These are phyloP conservation scores for Thymus mandschuricus DNA, from an alignment of 257 asterid species.

Conservation along the genomic window DNA sequence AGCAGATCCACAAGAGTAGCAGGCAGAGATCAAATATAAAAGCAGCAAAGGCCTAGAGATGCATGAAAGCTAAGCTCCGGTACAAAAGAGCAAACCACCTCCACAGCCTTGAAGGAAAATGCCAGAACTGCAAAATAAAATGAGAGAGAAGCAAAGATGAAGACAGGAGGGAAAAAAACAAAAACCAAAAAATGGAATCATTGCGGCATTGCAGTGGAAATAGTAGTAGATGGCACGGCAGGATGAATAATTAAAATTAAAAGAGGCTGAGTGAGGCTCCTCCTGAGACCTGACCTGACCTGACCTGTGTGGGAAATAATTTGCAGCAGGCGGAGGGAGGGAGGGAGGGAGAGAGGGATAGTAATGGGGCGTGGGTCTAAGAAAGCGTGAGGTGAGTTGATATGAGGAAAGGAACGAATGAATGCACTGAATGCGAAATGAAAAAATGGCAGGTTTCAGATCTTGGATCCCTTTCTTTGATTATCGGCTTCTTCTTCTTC, in stretches of 20 bases:
- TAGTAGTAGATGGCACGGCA: conserved; percentile 6
- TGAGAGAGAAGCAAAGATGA: conserved; percentile 15
- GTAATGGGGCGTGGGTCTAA: conserved; percentile 37
- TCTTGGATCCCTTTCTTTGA: conserved; percentile 50
- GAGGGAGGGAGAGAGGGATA: conserved; percentile 19
- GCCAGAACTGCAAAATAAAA: conserved; percentile 37
- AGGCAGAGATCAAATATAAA: conserved; percentile 25
- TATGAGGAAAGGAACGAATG: conserved; percentile 37
- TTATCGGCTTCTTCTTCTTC: conserved; percentile 39
- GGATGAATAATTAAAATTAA: conserved; percentile 11
- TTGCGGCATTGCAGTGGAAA: conserved; percentile 31
- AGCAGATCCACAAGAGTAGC: conserved; percentile 20
- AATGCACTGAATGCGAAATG: conserved; percentile 62
- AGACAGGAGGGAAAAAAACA: conserved; percentile 26
- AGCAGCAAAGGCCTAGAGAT: conserved; percentile 25
- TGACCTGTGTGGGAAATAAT: conserved; percentile 31
- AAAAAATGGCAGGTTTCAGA: conserved; percentile 46
- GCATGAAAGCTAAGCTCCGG: conserved; percentile 28
- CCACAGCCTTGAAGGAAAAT: conserved; percentile 36
- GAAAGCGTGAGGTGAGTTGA: conserved; percentile 51
- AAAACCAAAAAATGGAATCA: conserved; percentile 33
- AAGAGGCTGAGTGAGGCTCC: conserved; percentile 32
- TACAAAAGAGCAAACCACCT: conserved; percentile 30
- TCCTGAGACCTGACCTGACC: conserved; percentile 22
- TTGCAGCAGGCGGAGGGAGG: conserved; percentile 28